phyloP scores from a whole-genome alignment of 345 rosid genomes.

The Brassica cretica region DNA sequence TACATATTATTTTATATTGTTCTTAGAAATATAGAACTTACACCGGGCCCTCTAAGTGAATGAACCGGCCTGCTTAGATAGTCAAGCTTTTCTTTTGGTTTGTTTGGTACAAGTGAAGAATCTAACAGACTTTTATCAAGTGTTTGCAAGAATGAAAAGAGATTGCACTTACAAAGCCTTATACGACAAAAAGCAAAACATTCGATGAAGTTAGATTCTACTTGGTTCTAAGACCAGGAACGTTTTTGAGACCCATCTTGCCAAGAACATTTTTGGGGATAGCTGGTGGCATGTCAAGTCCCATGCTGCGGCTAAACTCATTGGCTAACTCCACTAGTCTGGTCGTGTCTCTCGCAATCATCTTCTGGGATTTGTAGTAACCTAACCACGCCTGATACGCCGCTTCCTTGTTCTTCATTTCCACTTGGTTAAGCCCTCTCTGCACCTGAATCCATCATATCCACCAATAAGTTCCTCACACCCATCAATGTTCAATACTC shows the following conservation, averaged over 20 bases:
- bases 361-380: slow-evolving; percentile 84
- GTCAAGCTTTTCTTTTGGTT: background rate
- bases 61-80: background rate
- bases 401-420: slow-evolving; percentile 83
- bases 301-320: slow-evolving; percentile 95
- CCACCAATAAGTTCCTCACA: slow-evolving; percentile 25
- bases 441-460: slow-evolving; percentile 55
- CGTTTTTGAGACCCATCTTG: slow-evolving; percentile 91
- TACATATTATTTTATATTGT: no score
- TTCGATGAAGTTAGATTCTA: slow-evolving; percentile 30
- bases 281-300: slow-evolving; percentile 80
- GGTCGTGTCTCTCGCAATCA: slow-evolving; percentile 64
- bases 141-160: slow-evolving; percentile 20
- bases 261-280: slow-evolving; percentile 69
- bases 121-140: background rate
- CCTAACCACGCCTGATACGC: slow-evolving; percentile 99
- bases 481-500: slow-evolving; percentile 8
- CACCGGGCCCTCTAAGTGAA: no score
- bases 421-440: slow-evolving; percentile 68
- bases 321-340: slow-evolving; percentile 90
- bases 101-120: background rate
- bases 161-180: slow-evolving; percentile 22
- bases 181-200: background rate
- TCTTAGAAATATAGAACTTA: no score
- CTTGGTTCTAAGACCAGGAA: slow-evolving; percentile 82